Conservation (phyloP, 352 stramenopile species). For the Pythium oligandrum region DNA sequence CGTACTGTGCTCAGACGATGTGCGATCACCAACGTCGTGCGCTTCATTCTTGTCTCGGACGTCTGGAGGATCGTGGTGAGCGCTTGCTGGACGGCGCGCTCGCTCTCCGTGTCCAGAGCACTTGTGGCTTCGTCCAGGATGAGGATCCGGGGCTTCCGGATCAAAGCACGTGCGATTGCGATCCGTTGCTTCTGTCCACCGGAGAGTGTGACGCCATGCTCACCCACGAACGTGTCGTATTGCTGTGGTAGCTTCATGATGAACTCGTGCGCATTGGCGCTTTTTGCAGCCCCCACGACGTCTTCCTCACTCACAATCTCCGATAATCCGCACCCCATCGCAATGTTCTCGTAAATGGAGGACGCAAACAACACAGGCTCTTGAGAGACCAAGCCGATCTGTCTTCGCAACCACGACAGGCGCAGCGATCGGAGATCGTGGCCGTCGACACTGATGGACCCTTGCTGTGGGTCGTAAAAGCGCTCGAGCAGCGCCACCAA, state of each 20-base stretch:
- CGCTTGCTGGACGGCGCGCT: conserved; percentile 28
- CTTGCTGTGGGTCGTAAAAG: too few relatives aligned
- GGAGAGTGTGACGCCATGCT: conserved; percentile 38
- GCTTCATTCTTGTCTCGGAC: conserved; percentile 12
- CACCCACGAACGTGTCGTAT: conserved; percentile 79
- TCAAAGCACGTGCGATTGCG: conserved; percentile 40
- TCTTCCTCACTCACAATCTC: conserved; percentile 52
- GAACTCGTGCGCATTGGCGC: conserved; percentile 87
- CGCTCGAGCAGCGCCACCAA: too few relatives aligned
- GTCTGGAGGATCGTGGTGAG: conserved; percentile 23
- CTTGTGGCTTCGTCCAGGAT: conserved; percentile 43
- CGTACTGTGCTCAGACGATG: conserved; percentile 39
- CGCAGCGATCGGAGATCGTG: too few relatives aligned
- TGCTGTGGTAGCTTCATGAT: conserved; percentile 82
- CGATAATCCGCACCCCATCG: conserved; percentile 29
- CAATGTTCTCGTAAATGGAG: conserved; percentile 82
- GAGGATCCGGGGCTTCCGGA: conserved; percentile 36
- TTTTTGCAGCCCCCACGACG: conserved; percentile 80
- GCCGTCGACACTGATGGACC: too few relatives aligned
- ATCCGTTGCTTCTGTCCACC: conserved; percentile 52
- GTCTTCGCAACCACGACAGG: conserved; percentile 7
- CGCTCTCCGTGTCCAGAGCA: conserved; percentile 28
- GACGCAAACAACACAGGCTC: conserved; percentile 67
- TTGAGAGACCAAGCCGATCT: conserved; percentile 51
- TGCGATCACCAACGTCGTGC: conserved; percentile 52